phyloP scores from a whole-genome alignment of 176 grass and related monocot species.

The Eragrostis curvula region DNA sequence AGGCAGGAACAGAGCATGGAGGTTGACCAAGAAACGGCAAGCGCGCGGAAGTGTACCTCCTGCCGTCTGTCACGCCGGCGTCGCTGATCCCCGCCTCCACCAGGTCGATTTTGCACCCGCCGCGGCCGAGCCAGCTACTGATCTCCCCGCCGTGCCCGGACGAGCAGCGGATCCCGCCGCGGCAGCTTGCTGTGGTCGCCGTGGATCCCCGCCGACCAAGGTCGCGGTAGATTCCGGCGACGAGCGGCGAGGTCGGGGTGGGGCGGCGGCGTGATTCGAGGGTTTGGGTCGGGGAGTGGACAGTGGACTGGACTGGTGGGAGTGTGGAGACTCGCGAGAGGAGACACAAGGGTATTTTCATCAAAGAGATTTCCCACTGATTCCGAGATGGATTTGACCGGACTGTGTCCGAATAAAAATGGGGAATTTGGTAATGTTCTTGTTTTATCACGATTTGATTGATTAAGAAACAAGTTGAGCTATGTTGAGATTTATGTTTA shows the following conservation, averaged over 20 bases:
- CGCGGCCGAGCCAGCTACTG: not conserved
- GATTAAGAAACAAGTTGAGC: no score
- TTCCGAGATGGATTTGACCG: not conserved
- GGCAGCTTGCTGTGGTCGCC: not conserved
- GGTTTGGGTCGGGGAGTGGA: constrained; percentile 19
- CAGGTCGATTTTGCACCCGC: not conserved
- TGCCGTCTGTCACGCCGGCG: not conserved
- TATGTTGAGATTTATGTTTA: no score
- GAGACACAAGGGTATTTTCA: not conserved
- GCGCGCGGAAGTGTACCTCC: constrained; percentile 6
- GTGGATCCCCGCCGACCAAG: not conserved
- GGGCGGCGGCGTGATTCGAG: constrained; percentile 28
- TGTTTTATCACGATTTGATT: no score
- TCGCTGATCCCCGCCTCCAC: not conserved
- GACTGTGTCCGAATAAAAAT: not conserved
- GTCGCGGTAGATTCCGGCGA: not conserved
- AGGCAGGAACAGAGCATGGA: not conserved
- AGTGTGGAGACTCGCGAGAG: not conserved
- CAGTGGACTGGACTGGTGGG: constrained; percentile 33
- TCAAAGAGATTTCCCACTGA: not conserved
- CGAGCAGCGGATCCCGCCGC: not conserved
- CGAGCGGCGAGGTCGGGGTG: not conserved
- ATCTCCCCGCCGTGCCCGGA: constrained; percentile 13
- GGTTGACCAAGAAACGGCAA: not conserved
- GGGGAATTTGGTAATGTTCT: no score